phyloP scores from a whole-genome alignment of 495 filamentous ascomycete species.

The Barbatosphaeria neglecta region DNA sequence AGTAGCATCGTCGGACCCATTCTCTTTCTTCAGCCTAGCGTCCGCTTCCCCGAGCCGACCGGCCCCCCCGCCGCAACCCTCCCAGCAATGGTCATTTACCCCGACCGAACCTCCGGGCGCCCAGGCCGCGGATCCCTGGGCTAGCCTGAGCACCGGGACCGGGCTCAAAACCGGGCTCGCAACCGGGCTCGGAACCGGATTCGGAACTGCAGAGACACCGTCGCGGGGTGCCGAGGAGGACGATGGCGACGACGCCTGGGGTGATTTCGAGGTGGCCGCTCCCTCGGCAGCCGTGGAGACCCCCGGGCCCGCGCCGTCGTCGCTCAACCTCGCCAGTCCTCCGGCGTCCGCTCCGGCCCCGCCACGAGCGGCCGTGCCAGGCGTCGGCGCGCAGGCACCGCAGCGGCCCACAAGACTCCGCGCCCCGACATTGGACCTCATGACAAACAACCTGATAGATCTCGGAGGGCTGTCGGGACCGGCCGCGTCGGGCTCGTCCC shows the following conservation, averaged over 20 bases:
- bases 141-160: not conserved
- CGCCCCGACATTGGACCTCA: constrained; percentile 30
- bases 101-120: constrained; percentile 1
- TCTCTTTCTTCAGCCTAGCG: constrained; percentile 9
- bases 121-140: not conserved
- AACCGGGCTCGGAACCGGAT: no score
- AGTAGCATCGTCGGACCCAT: constrained; percentile 7
- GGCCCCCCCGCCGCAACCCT: constrained; percentile 1
- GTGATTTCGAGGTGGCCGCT: constrained; percentile 55
- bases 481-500: constrained; percentile 1
- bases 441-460: constrained; percentile 32
- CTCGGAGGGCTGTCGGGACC: constrained; percentile 11
- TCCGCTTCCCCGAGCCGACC: constrained; percentile 5
- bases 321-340: not conserved
- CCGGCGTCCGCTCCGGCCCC: not conserved
- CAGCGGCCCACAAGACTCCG: constrained; percentile 19
- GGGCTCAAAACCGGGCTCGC: no score
- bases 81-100: constrained; percentile 8
- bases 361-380: not conserved
- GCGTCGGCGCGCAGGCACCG: constrained; percentile 2
- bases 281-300: not conserved
- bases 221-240: constrained; percentile 13
- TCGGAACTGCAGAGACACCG: no score
- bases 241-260: constrained; percentile 58
- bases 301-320: not conserved